A percentile compares a stretch with the other conserved stretches of the same genome.
These are phyloP conservation scores for Ormosia semicastrata DNA, from an alignment of 306 rosid genomes.

Conservation along the genomic window DNA sequence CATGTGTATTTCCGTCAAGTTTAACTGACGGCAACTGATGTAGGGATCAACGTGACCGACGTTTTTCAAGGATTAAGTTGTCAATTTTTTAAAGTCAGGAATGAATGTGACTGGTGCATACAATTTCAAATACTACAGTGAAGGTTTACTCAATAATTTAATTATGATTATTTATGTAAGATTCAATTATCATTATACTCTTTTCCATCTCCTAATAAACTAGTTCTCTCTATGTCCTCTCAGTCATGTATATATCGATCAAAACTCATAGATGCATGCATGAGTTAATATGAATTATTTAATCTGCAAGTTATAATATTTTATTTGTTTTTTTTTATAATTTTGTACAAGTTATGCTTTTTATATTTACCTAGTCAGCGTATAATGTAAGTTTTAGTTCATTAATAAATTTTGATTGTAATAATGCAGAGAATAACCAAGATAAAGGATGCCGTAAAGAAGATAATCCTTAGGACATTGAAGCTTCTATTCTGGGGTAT, in stretches of 20 bases:
- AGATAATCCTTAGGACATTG: conserved; percentile 52
- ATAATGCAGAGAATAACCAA: conserved; percentile 46
- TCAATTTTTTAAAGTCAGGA: too few species aligned
- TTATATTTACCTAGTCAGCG: not conserved
- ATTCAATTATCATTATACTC: not conserved
- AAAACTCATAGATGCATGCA: not conserved
- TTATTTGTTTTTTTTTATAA: too few species aligned
- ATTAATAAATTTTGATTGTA: not conserved
- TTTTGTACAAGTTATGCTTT: not conserved
- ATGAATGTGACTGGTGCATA: too few species aligned
- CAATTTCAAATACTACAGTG: too few species aligned
- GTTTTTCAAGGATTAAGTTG: too few species aligned
- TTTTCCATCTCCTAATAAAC: not conserved
- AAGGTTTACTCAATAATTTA: too few species aligned
- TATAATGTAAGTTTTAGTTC: not conserved
- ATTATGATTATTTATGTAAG: too few species aligned
- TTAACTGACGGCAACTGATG: too few species aligned
- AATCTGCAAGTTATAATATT: not conserved
- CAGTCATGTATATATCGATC: not conserved
- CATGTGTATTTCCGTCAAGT: too few species aligned
- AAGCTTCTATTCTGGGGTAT: conserved; percentile 79
- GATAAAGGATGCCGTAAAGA: conserved; percentile 38
- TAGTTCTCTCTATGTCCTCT: not conserved
- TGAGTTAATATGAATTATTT: not conserved
- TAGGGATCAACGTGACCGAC: too few species aligned